phyloP scores from a whole-genome alignment of 2,329 filamentous ascomycete genomes.

The Ilyonectria robusta region DNA sequence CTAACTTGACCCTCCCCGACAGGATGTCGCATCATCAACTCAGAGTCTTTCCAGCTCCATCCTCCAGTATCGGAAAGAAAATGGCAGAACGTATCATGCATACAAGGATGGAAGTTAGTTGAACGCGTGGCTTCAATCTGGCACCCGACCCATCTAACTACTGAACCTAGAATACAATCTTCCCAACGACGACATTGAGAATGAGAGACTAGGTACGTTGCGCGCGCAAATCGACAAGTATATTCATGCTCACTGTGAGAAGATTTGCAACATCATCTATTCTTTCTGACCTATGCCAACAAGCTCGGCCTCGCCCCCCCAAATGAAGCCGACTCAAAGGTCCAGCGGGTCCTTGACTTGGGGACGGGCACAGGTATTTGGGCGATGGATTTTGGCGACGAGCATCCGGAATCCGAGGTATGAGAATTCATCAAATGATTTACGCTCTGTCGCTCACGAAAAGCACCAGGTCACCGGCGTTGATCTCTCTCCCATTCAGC shows the following conservation, averaged over 20 bases:
- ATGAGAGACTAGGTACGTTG: constrained; percentile 15
- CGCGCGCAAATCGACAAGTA: background rate
- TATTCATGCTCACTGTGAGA: background rate
- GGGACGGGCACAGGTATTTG: background rate
- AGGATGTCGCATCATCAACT: constrained; percentile 9
- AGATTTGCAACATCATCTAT: constrained; percentile 20
- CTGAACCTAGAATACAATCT: constrained; percentile 5
- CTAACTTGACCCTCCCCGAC: too few species aligned
- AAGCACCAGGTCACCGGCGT: constrained; percentile 12
- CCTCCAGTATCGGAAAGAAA: constrained; percentile 17
- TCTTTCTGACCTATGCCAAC: constrained; percentile 8
- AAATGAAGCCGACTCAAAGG: background rate
- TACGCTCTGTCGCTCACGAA: too few species aligned
- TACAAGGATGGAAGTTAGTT: constrained; percentile 25
- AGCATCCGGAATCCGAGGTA: constrained; percentile 11
- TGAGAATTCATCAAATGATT: background rate
- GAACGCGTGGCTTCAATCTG: too few species aligned
- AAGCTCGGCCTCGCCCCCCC: constrained; percentile 14
- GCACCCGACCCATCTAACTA: background rate
- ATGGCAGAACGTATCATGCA: background rate
- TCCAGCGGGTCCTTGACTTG: constrained; percentile 6
- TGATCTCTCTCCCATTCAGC: background rate
- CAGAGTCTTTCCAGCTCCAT: constrained; percentile 21
- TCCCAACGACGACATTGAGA: background rate
- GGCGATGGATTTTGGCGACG: constrained; percentile 19